These are phyloP conservation scores for Fusarium sp. DNA, from an alignment of 2,329 filamentous ascomycete genomes.

Conservation along the genomic window DNA sequence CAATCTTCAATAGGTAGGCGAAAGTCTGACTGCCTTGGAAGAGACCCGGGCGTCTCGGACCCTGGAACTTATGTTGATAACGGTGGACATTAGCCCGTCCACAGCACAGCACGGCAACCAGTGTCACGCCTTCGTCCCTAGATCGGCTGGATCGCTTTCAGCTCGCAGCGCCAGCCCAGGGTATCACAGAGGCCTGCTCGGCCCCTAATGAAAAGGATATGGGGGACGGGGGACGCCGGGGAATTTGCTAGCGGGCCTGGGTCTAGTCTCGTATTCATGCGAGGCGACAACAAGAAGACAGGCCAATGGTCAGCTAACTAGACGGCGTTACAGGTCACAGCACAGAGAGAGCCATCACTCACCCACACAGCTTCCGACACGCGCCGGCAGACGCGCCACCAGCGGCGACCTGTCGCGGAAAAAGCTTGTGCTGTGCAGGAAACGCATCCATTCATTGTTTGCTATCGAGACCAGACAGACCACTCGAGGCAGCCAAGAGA, in stretches of 20 bases:
- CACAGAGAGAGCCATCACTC: slow-evolving; percentile 17
- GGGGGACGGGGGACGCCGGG: slow-evolving; percentile 5
- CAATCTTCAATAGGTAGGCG: background rate
- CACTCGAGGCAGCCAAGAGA: slow-evolving; percentile 14
- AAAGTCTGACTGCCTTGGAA: slow-evolving; percentile 19
- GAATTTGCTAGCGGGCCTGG: slow-evolving; percentile 8
- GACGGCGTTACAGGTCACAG: slow-evolving; percentile 39
- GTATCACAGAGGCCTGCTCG: slow-evolving; percentile 2
- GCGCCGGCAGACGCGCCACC: slow-evolving; percentile 36
- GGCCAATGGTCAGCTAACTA: slow-evolving; percentile 28
- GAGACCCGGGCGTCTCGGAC: slow-evolving; percentile 17
- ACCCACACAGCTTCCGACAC: slow-evolving; percentile 35
- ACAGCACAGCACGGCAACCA: background rate
- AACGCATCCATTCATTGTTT: background rate
- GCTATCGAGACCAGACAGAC: background rate
- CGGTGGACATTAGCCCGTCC: slow-evolving; percentile 26
- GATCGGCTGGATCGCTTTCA: slow-evolving; percentile 36
- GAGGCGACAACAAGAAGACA: slow-evolving; percentile 21
- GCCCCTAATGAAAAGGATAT: slow-evolving; percentile 27
- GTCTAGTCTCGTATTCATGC: slow-evolving; percentile 43
- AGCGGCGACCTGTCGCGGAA: slow-evolving; percentile 1
- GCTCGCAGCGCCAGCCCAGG: slow-evolving; percentile 32
- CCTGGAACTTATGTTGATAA: slow-evolving; percentile 15
- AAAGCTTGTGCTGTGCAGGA: slow-evolving; percentile 2
- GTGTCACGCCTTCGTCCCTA: slow-evolving; percentile 3